Evolutionary conservation across 2,329 filamentous ascomycete genomes (phyloP), one percentile per base, ranked within the genome.

Genomic region (Aphanoascus verrucosus): DNA sequence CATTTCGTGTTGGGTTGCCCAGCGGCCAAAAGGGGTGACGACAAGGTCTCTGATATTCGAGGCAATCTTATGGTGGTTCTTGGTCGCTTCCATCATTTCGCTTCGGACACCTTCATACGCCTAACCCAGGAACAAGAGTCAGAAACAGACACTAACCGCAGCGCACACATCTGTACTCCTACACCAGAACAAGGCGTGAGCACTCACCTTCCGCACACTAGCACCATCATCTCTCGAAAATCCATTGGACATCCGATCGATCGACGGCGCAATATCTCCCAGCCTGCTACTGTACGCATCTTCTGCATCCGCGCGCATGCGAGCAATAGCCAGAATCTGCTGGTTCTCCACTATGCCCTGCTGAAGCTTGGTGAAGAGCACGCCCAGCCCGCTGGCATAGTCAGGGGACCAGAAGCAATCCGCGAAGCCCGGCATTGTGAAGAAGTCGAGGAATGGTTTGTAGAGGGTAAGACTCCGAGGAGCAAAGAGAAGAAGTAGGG

Each of bases 341-440:
- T 91, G 86, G 70, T 98, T 94, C 72, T 98, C 93, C 62, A 90
- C 80, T 55, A 94, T 86, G 57, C 93, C 93, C 71, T 98, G 93
- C 71, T 97, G 90, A 54, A 98, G 84, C 77, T 98, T 98, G 69
- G 83, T 83, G 66, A 97, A 98, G 60, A 98, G 80, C 59, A 97
- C 89, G 53, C 91, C 90, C 60, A 98, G 81, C 58, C 93, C 90
- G 77, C 87, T 89, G 68, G 91, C 91, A 78, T 97, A 97, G 79
- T 98, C 93, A 68, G 82, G 82, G 58, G 93, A 95, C 93, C 93
- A 98, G 75, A 98, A 97, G 49, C 90, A 95, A 74, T 91, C 88
- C 62, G 89, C 84, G 73, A 98, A 97, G 64, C 87, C 82, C 62
- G 86, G 85, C 86, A 91, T 91, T 68, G 71, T 82, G 65, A 61